Evolutionary conservation across 1,284 basidiomycete genomes (phyloP).

Genomic region (Amylostereum chailletii): DNA sequence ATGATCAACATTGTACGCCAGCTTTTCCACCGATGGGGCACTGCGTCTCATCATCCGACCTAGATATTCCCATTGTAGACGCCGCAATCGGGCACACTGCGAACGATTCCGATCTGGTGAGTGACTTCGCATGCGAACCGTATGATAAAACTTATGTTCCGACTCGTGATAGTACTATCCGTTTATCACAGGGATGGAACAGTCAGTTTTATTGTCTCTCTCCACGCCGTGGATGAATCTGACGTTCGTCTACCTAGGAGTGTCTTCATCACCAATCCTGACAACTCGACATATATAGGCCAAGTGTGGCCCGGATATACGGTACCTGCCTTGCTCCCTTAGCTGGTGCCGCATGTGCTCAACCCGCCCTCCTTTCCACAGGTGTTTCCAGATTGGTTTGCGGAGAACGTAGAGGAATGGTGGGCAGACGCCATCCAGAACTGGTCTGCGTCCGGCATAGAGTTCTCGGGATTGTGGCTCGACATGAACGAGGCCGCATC

Average conservation of each 20-base stretch:
- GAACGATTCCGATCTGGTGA: slow-evolving; percentile 33
- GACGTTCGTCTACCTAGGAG: slow-evolving; percentile 26
- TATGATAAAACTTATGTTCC: background rate
- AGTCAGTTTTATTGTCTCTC: slow-evolving; percentile 18
- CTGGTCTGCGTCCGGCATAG: slow-evolving; percentile 49
- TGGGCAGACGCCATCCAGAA: slow-evolving; percentile 55
- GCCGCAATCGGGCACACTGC: slow-evolving; percentile 24
- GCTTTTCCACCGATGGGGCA: slow-evolving; percentile 12
- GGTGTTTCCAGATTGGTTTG: slow-evolving; percentile 66
- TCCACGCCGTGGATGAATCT: background rate
- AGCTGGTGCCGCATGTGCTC: background rate
- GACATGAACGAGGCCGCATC: slow-evolving; percentile 70
- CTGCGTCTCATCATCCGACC: slow-evolving; percentile 20
- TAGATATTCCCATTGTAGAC: slow-evolving; percentile 38
- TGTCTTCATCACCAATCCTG: slow-evolving; percentile 59
- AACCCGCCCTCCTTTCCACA: slow-evolving; percentile 4
- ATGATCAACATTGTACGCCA: slow-evolving; percentile 28
- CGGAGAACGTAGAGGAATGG: slow-evolving; percentile 43
- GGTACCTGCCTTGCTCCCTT: slow-evolving; percentile 17
- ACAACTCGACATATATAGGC: slow-evolving; percentile 59
- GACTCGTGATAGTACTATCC: slow-evolving; percentile 30
- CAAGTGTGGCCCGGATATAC: slow-evolving; percentile 55
- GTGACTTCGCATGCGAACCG: slow-evolving; percentile 11
- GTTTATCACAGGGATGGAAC: slow-evolving; percentile 32
- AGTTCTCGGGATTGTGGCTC: slow-evolving; percentile 66